phyloP scores from a whole-genome alignment of 768 basidiomycete species.

The Trametes gibbosa region DNA sequence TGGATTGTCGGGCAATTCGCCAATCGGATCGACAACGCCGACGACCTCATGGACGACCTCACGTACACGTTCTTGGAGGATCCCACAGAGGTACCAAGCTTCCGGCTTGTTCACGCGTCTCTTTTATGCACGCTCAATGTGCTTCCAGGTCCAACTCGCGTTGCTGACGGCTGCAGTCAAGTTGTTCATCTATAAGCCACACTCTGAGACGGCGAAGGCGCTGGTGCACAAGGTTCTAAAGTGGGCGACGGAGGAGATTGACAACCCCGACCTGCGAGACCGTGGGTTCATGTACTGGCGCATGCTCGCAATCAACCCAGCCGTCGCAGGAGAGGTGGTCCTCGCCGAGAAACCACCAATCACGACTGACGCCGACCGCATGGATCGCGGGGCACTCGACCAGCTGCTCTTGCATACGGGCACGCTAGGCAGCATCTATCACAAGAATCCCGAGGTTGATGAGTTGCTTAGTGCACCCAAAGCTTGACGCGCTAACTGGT shows the following conservation, averaged over 20 bases:
- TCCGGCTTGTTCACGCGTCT: not conserved
- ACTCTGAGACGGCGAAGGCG: conserved; percentile 80
- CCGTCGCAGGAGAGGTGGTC: conserved; percentile 86
- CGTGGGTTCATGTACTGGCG: conserved; percentile 99
- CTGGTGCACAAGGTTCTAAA: conserved; percentile 94
- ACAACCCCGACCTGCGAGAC: conserved; percentile 97
- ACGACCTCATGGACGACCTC: conserved; percentile 92
- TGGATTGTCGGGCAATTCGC: conserved; percentile 99
- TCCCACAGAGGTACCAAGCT: conserved; percentile 72
- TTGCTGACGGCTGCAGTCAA: conserved; percentile 94
- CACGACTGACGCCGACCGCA: conserved; percentile 95
- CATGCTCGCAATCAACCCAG: conserved; percentile 88
- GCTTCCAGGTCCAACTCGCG: conserved; percentile 84
- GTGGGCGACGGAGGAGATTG: conserved; percentile 95
- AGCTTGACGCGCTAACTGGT: not conserved
- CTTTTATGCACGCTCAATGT: not conserved
- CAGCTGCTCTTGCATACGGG: conserved; percentile 93
- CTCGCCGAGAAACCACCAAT: conserved; percentile 93
- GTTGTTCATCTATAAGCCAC: conserved; percentile 87
- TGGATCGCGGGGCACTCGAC: conserved; percentile 96
- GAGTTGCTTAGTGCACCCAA: not conserved
- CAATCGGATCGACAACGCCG: conserved; percentile 91
- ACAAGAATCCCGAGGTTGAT: conserved; percentile 89
- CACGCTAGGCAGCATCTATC: conserved; percentile 93
- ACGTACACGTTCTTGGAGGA: conserved; percentile 89